phyloP scores from a whole-genome alignment of 352 stramenopile species.

The Pythium monospermum region DNA sequence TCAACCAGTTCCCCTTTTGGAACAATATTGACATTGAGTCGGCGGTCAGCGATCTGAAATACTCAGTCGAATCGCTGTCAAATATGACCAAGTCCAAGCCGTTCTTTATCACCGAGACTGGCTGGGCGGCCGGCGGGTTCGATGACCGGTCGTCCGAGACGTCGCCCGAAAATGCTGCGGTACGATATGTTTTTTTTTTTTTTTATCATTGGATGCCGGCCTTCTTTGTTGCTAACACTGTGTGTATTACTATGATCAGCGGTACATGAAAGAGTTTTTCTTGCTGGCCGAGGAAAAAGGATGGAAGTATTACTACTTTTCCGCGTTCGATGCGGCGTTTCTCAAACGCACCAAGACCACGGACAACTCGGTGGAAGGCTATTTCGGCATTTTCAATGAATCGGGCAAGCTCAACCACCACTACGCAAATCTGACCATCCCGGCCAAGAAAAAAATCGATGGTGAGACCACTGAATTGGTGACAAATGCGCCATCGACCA shows the following conservation, averaged over 20 bases:
- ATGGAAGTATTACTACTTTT: slow-evolving; percentile 88
- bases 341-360: slow-evolving; percentile 47
- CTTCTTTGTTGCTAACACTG: too few species aligned
- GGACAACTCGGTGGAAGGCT: slow-evolving; percentile 50
- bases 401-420: slow-evolving; percentile 54
- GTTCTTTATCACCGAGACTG: slow-evolving; percentile 80
- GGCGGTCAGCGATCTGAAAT: slow-evolving; percentile 58
- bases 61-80: slow-evolving; percentile 53
- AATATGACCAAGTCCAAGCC: slow-evolving; percentile 62
- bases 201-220: background rate
- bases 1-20: slow-evolving; percentile 86
- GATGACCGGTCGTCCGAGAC: slow-evolving; percentile 49
- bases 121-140: slow-evolving; percentile 58
- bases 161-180: slow-evolving; percentile 50
- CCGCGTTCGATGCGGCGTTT: slow-evolving; percentile 74
- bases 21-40: slow-evolving; percentile 54
- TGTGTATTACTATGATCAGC: slow-evolving; percentile 21
- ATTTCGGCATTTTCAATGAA: slow-evolving; percentile 74
- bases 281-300: slow-evolving; percentile 48
- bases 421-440: slow-evolving; percentile 39
- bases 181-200: slow-evolving; percentile 19
- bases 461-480: background rate
- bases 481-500: background rate
- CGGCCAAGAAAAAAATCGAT: slow-evolving; percentile 15
- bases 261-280: slow-evolving; percentile 80